A percentile compares a stretch with the other conserved stretches of the same genome.
These are phyloP conservation scores for Fusarium irregulare DNA, from an alignment of 2,329 filamentous ascomycete species.

Conservation along the genomic window DNA sequence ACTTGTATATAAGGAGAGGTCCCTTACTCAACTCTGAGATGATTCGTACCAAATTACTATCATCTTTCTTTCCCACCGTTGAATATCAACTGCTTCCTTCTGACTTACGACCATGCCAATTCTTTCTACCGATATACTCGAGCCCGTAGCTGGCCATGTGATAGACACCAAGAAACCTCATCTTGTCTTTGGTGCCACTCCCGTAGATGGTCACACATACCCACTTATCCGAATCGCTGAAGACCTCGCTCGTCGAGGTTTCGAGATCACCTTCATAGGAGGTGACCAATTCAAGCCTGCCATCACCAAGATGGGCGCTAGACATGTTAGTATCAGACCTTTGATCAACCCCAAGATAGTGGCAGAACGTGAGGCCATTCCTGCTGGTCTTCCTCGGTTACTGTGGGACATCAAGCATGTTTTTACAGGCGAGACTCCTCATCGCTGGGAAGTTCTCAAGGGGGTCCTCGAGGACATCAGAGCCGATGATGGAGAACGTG, in stretches of 20 bases:
- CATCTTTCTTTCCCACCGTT: background rate
- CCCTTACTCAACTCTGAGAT: too few relatives aligned
- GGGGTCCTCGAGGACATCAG: conserved; percentile 50
- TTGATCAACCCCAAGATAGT: conserved; percentile 34
- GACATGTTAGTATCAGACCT: conserved; percentile 45
- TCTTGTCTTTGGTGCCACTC: conserved; percentile 46
- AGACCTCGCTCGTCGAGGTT: conserved; percentile 54
- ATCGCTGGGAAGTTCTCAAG: conserved; percentile 50
- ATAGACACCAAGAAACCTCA: conserved; percentile 41
- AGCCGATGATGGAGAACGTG: conserved; percentile 48
- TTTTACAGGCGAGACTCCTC: conserved; percentile 46
- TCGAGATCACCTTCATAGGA: conserved; percentile 56
- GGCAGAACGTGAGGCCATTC: conserved; percentile 28
- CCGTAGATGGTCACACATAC: conserved; percentile 48
- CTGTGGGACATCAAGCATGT: conserved; percentile 47
- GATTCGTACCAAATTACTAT: background rate
- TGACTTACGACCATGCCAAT: background rate
- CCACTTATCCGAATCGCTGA: conserved; percentile 51
- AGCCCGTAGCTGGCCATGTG: conserved; percentile 8
- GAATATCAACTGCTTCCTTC: background rate
- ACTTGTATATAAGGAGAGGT: background rate
- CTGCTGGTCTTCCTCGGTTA: conserved; percentile 44
- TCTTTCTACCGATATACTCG: conserved; percentile 2
- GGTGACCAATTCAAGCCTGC: conserved; percentile 51
- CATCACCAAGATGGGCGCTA: conserved; percentile 53